Evolutionary conservation across 108 stramenopile species (phyloP).

Genomic region (Pseudonitzschia multiseries): DNA sequence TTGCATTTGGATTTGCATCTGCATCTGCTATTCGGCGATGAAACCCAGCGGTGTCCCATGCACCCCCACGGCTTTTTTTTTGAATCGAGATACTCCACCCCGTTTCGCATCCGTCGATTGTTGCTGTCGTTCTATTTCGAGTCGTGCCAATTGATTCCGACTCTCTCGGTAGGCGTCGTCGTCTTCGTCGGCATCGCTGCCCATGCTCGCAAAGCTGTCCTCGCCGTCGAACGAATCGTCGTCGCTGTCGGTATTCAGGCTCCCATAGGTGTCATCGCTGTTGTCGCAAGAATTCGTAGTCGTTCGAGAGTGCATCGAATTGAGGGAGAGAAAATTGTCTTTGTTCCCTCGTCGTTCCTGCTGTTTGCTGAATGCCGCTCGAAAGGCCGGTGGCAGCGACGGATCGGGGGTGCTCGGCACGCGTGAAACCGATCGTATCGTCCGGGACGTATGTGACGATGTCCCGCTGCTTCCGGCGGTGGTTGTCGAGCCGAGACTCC

Average conservation of each 20-base stretch:
- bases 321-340: slow-evolving; percentile 28
- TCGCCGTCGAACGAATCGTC: slow-evolving; percentile 35
- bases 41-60: slow-evolving; percentile 33
- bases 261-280: neutral
- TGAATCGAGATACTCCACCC: slow-evolving; percentile 22
- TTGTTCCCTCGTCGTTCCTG: slow-evolving; percentile 17
- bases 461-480: neutral
- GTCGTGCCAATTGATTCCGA: slow-evolving; percentile 33
- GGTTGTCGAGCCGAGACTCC: neutral
- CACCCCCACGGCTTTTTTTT: slow-evolving; percentile 23
- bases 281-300: slow-evolving; percentile 1
- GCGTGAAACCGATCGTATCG: slow-evolving; percentile 6
- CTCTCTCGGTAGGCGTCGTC: slow-evolving; percentile 44
- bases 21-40: slow-evolving; percentile 31
- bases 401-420: slow-evolving; percentile 23
- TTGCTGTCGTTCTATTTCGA: slow-evolving; percentile 23
- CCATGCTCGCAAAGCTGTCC: slow-evolving; percentile 39
- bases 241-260: neutral
- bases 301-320: slow-evolving; percentile 26
- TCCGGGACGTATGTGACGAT: slow-evolving; percentile 1
- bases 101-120: neutral
- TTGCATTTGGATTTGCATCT: no score
- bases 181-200: slow-evolving; percentile 31
- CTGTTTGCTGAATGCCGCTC: slow-evolving; percentile 22
- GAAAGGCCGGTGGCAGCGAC: slow-evolving; percentile 31